These are phyloP conservation scores for Pythium oligandrum DNA, from an alignment of 352 stramenopile genomes.

Conservation along the genomic window DNA sequence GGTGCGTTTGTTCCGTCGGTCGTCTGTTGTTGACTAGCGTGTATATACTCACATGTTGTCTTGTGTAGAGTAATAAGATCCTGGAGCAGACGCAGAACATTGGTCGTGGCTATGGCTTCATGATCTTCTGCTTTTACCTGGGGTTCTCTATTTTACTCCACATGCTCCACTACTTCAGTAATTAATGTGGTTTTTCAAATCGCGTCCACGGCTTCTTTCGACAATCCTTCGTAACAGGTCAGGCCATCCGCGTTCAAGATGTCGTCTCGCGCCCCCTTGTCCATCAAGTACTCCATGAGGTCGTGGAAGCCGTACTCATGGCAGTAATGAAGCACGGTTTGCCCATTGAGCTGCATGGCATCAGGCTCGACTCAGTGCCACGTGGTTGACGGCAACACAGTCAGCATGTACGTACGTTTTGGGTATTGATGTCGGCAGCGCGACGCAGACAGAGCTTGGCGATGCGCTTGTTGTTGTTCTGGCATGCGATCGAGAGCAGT, in stretches of 20 bases:
- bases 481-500: slow-evolving; percentile 90
- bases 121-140: slow-evolving; percentile 84
- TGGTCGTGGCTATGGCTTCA: slow-evolving; percentile 73
- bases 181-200: slow-evolving; percentile 43
- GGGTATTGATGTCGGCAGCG: slow-evolving; percentile 91
- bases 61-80: slow-evolving; percentile 62
- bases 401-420: slow-evolving; percentile 63
- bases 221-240: slow-evolving; percentile 93
- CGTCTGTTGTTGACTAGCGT: neutral
- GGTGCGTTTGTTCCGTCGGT: slow-evolving; percentile 18
- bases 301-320: slow-evolving; percentile 94
- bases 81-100: slow-evolving; percentile 74
- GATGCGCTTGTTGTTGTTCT: slow-evolving; percentile 97
- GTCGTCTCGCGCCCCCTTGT: slow-evolving; percentile 92
- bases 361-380: too few species aligned
- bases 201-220: slow-evolving; percentile 74
- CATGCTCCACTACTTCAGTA: slow-evolving; percentile 80
- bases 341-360: slow-evolving; percentile 68
- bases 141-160: slow-evolving; percentile 68
- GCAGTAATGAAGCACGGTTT: slow-evolving; percentile 92
- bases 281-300: slow-evolving; percentile 92
- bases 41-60: neutral
- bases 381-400: neutral
- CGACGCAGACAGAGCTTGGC: slow-evolving; percentile 91
- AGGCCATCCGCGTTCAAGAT: slow-evolving; percentile 91